Conservation (phyloP, 768 basidiomycete species). For the Amanita exitialis region DNA sequence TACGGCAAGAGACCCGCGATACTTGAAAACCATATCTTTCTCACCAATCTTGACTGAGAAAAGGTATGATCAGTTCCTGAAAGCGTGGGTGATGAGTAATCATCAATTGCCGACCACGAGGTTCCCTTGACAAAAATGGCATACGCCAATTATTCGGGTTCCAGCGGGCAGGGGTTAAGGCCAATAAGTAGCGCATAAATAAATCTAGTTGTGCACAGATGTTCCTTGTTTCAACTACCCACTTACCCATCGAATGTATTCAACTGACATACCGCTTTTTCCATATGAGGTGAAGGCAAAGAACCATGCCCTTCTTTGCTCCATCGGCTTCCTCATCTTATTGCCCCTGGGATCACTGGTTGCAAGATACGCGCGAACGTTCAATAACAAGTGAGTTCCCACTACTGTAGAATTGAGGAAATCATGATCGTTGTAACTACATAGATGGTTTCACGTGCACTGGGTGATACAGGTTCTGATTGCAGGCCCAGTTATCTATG, state of each 20-base stretch:
- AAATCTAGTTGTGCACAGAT: too few species aligned
- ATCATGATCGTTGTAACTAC: neutral
- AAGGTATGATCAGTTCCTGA: too few species aligned
- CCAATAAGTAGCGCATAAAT: too few species aligned
- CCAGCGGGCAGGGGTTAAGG: too few species aligned
- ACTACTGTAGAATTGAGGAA: neutral
- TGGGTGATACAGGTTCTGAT: constrained; percentile 39
- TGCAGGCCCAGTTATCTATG: constrained; percentile 42
- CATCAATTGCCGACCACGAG: too few species aligned
- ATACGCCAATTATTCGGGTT: too few species aligned
- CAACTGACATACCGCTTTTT: constrained; percentile 8
- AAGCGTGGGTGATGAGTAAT: too few species aligned
- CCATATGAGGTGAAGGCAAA: constrained; percentile 24
- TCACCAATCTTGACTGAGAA: too few species aligned
- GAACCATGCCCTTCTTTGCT: constrained; percentile 42
- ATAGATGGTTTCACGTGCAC: constrained; percentile 42
- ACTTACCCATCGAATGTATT: constrained; percentile 1
- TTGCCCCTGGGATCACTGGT: constrained; percentile 50
- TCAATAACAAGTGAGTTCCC: constrained; percentile 28
- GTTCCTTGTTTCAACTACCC: neutral
- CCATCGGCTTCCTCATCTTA: constrained; percentile 44
- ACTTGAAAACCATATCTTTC: too few species aligned
- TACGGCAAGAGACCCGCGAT: too few species aligned
- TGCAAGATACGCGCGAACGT: constrained; percentile 44
- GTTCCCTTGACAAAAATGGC: too few species aligned